A percentile compares a stretch with the other conserved stretches of the same genome.
Conservation (phyloP, 2,329 filamentous ascomycete species). For the Xylaria sp. region DNA sequence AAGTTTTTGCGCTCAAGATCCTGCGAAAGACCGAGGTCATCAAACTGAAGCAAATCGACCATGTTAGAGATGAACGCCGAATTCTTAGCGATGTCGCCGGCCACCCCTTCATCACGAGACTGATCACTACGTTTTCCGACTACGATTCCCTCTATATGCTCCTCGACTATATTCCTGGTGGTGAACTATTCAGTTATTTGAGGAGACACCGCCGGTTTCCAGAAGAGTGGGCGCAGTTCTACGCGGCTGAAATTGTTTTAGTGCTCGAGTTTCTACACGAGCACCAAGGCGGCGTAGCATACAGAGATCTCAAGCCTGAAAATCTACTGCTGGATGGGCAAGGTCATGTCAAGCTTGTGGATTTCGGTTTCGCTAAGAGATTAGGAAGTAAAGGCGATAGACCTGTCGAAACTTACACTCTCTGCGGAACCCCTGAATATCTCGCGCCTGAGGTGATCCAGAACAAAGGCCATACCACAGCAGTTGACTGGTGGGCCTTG, state of each 20-base stretch:
- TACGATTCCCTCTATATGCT: slow-evolving; percentile 83
- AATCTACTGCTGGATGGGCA: slow-evolving; percentile 81
- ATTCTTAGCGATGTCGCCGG: slow-evolving; percentile 81
- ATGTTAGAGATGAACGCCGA: slow-evolving; percentile 83
- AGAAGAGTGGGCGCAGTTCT: slow-evolving; percentile 81
- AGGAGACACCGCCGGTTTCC: slow-evolving; percentile 82
- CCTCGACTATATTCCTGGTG: slow-evolving; percentile 83
- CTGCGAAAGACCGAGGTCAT: slow-evolving; percentile 77
- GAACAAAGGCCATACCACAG: slow-evolving; percentile 79
- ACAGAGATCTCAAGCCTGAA: slow-evolving; percentile 84
- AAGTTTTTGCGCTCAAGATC: slow-evolving; percentile 85
- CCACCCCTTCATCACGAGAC: slow-evolving; percentile 83
- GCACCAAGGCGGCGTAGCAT: slow-evolving; percentile 78
- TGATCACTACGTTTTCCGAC: slow-evolving; percentile 83
- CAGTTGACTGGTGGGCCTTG: slow-evolving; percentile 89
- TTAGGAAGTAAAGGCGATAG: slow-evolving; percentile 66
- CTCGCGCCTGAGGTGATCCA: slow-evolving; percentile 86
- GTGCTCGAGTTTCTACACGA: slow-evolving; percentile 85
- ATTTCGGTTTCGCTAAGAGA: slow-evolving; percentile 87
- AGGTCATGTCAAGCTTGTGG: slow-evolving; percentile 83
- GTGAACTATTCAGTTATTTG: slow-evolving; percentile 86
- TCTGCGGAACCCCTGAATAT: slow-evolving; percentile 86
- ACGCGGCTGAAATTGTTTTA: slow-evolving; percentile 83
- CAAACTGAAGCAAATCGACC: slow-evolving; percentile 85
- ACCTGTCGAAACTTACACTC: slow-evolving; percentile 78